A percentile compares a stretch with the other conserved stretches of the same genome.
Evolutionary conservation across 2,329 filamentous ascomycete species (phyloP).

Genomic region (Penicillium sp.): DNA sequence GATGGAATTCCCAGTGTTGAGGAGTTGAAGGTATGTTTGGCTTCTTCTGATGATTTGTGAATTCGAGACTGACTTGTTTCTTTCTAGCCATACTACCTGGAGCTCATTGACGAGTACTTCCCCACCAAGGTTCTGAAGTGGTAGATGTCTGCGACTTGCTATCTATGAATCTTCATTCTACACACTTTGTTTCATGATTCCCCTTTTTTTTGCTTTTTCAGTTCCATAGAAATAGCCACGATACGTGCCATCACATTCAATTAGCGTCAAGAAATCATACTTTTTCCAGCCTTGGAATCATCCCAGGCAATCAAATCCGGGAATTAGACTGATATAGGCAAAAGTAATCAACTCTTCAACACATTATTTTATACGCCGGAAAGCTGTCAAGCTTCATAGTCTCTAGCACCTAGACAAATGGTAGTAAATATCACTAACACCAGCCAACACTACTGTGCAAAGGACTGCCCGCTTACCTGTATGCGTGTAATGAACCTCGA

Average conservation of each 20-base stretch:
- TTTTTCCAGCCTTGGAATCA: neutral
- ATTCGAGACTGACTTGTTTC: neutral
- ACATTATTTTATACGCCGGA: neutral
- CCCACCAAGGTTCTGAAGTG: conserved; percentile 67
- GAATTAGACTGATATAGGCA: neutral
- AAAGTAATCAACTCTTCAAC: neutral
- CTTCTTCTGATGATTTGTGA: neutral
- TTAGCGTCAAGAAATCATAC: conserved; percentile 6
- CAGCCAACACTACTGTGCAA: neutral
- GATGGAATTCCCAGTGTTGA: conserved; percentile 75
- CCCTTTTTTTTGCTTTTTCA: conserved; percentile 11
- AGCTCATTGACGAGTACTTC: conserved; percentile 73
- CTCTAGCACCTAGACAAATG: neutral
- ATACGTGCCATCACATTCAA: neutral
- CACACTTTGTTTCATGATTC: conserved; percentile 18
- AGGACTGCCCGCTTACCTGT: neutral
- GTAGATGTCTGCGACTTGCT: conserved; percentile 45
- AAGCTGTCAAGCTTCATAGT: neutral
- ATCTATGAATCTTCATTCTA: conserved; percentile 3
- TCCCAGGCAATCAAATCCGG: neutral
- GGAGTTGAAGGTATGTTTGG: conserved; percentile 59
- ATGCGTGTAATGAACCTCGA: neutral
- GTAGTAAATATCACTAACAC: neutral
- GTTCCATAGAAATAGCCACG: neutral
- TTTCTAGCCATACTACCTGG: conserved; percentile 64